Conservation (phyloP, 2,329 filamentous ascomycete species). For the Stachybotrys chartarum region DNA sequence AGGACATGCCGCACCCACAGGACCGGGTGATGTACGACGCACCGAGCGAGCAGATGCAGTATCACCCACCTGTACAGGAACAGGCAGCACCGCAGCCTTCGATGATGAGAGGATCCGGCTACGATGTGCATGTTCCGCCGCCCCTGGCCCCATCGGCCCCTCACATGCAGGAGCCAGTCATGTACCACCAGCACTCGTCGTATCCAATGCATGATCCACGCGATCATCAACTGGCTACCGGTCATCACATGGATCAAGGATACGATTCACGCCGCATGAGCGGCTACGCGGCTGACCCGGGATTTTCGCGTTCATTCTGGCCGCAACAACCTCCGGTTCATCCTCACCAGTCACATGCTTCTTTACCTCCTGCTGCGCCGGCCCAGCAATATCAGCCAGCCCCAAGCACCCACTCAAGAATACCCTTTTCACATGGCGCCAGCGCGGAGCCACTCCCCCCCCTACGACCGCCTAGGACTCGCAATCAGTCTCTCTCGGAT, state of each 20-base stretch:
- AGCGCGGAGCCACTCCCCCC: slow-evolving; percentile 30
- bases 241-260: slow-evolving; percentile 22
- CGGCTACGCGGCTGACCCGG: slow-evolving; percentile 21
- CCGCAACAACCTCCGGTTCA: slow-evolving; percentile 17
- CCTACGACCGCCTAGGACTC: slow-evolving; percentile 27
- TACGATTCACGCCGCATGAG: slow-evolving; percentile 23
- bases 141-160: slow-evolving; percentile 8
- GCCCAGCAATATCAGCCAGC: slow-evolving; percentile 17
- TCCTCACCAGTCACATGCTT: slow-evolving; percentile 3
- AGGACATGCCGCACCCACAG: too few relatives aligned
- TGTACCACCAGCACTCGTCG: slow-evolving; percentile 19
- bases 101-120: slow-evolving; percentile 18
- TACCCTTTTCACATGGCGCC: slow-evolving; percentile 26
- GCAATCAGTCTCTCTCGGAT: slow-evolving; percentile 25
- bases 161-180: slow-evolving; percentile 14
- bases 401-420: slow-evolving; percentile 19
- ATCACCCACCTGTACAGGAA: slow-evolving; percentile 17
- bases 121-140: slow-evolving; percentile 14
- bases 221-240: slow-evolving; percentile 18
- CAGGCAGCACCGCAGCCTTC: slow-evolving; percentile 15
- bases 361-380: slow-evolving; percentile 1
- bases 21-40: slow-evolving; percentile 10
- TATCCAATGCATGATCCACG: slow-evolving; percentile 21
- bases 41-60: slow-evolving; percentile 13
- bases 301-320: slow-evolving; percentile 26